Evolutionary conservation across 345 rosid genomes (phyloP), one percentile per base, ranked within the genome.

Genomic region (Excoecaria cochinchinensis): DNA sequence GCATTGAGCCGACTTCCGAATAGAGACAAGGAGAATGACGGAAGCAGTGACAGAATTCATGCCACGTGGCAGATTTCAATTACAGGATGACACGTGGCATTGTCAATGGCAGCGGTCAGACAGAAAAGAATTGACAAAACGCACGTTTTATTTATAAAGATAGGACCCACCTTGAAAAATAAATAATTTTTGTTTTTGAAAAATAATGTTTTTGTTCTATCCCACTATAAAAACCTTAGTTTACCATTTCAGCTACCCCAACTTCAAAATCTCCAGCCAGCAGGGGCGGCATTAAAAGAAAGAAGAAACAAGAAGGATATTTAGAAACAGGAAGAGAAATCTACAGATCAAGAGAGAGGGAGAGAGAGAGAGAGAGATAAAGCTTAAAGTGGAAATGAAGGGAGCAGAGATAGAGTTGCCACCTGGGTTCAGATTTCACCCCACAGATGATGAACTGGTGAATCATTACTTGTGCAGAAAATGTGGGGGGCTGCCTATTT

Each of bases 361-460:
- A 3, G 1, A 17, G 7, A 9, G 12, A 25, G 55, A n/a, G 12
- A 3, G 1, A 17, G 7, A 5, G 5, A 24, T 9, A 57, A n/a
- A 55, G 1, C 4, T 51, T 4, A 3, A 12, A 61, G 56, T 2
- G 70, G 70, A 68, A 82, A 89, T 85, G 90, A 85, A 68, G 76
- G 81, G 77, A 47, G 79, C 64, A 36, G 92, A 82, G 80, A 31
- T 94, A 7, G 86, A 87, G 59, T 80, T 94, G 53, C 98, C 98
- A 53, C 82, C 97, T 0, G 98, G 99, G 46, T 92, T 95, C 85
- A 85, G 99, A 86, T 95, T 95, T 68, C 97, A 95, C 63, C 99
- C 99, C 1, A 95, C 99, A 4, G 99, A 95, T 66, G 97, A 91
- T 14, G 99, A 95, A 82, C 76, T 95, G 42, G 97, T 95, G 66